Evolutionary conservation across 1,284 basidiomycete genomes (phyloP).

Genomic region (Leucoagaricus sp.): DNA sequence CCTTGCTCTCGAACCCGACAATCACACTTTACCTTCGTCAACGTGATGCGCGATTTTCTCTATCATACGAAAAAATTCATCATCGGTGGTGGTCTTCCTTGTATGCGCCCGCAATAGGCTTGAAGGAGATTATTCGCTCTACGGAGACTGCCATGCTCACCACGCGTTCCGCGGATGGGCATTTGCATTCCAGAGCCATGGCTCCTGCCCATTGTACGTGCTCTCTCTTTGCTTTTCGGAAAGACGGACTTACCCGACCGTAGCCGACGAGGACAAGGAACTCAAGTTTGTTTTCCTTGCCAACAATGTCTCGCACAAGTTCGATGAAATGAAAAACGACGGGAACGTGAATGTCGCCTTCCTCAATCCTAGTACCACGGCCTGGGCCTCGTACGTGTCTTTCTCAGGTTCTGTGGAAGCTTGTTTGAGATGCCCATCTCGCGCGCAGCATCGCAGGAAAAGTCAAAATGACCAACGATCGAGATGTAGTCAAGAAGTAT

Average conservation of each 20-base stretch:
- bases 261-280: slow-evolving; percentile 50
- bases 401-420: not conserved
- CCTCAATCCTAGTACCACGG: slow-evolving; percentile 70
- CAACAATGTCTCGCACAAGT: slow-evolving; percentile 77
- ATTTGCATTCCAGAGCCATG: slow-evolving; percentile 86
- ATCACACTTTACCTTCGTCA: too few species aligned
- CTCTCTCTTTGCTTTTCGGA: not conserved
- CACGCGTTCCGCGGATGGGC: slow-evolving; percentile 73
- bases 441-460: slow-evolving; percentile 62
- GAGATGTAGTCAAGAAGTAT: slow-evolving; percentile 65
- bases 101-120: slow-evolving; percentile 35
- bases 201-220: slow-evolving; percentile 64
- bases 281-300: slow-evolving; percentile 72
- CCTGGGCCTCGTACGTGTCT: slow-evolving; percentile 74
- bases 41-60: not conserved
- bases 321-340: slow-evolving; percentile 77
- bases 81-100: too few species aligned
- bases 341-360: slow-evolving; percentile 81
- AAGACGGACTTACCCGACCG: not conserved
- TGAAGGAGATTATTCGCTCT: slow-evolving; percentile 61
- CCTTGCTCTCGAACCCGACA: too few species aligned
- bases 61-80: not conserved
- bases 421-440: not conserved
- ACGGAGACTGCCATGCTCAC: slow-evolving; percentile 80
- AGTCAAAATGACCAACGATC: slow-evolving; percentile 68